These are phyloP conservation scores for Pholiota adiposa DNA, from an alignment of 1,284 basidiomycete genomes.

Conservation along the genomic window DNA sequence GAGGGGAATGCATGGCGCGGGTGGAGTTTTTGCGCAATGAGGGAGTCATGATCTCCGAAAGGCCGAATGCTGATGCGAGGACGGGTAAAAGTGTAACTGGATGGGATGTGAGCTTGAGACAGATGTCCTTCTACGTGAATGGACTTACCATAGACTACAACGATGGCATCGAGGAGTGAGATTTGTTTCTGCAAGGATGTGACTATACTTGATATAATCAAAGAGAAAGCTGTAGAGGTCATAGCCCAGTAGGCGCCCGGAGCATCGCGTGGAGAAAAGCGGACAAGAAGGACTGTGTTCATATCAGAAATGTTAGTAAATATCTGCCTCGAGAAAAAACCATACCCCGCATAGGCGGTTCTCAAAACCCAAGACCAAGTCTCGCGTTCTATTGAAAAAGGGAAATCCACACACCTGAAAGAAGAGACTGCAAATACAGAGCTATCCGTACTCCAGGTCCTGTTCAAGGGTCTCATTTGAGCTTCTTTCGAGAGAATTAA, in stretches of 20 bases:
- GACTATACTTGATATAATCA: conserved; percentile 28
- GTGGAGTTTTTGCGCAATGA: conserved; percentile 17
- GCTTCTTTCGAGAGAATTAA: background rate
- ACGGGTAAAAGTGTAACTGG: conserved; percentile 27
- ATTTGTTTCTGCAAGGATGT: conserved; percentile 21
- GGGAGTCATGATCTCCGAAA: conserved; percentile 22
- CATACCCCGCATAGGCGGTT: too few relatives aligned
- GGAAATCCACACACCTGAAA: conserved; percentile 21
- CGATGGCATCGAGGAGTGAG: conserved; percentile 28
- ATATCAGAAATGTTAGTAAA: too few relatives aligned
- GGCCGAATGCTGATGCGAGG: conserved; percentile 27
- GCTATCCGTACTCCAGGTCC: conserved; percentile 30
- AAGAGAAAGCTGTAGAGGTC: conserved; percentile 27
- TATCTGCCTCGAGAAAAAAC: too few relatives aligned
- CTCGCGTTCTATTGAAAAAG: too few relatives aligned
- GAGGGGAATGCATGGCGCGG: conserved; percentile 25
- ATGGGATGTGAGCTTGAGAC: background rate
- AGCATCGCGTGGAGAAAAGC: conserved; percentile 28
- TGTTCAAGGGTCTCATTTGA: background rate
- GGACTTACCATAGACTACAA: conserved; percentile 26
- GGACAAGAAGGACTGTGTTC: conserved; percentile 26
- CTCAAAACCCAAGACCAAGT: too few relatives aligned
- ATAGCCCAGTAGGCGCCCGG: conserved; percentile 32
- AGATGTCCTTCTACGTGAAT: background rate
- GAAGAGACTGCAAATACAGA: conserved; percentile 26